Conservation (phyloP, 2,329 filamentous ascomycete genomes). For the Cordyceps militaris region DNA sequence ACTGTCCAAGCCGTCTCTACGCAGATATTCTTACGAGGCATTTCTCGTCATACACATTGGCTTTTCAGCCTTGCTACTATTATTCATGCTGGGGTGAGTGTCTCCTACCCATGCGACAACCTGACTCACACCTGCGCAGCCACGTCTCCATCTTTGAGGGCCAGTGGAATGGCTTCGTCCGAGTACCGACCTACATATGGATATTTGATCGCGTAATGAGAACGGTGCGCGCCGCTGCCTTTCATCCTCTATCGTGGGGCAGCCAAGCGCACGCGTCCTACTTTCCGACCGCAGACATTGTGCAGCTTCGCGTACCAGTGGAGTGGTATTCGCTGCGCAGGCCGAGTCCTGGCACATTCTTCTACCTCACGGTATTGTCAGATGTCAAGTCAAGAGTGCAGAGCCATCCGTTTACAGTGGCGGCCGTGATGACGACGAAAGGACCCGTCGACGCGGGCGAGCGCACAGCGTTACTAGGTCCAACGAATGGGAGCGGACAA, state of each 20-base stretch:
- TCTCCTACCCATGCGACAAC: no score
- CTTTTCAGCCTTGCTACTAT: constrained; percentile 42
- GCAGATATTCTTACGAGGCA: constrained; percentile 44
- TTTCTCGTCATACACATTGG: constrained; percentile 45
- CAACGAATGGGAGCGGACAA: not conserved
- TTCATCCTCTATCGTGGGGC: constrained; percentile 32
- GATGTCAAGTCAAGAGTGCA: constrained; percentile 34
- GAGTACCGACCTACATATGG: constrained; percentile 44
- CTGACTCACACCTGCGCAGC: not conserved
- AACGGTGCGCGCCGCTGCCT: constrained; percentile 32
- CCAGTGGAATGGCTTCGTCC: constrained; percentile 42
- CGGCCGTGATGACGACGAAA: constrained; percentile 20
- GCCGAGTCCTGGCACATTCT: constrained; percentile 34
- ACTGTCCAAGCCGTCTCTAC: constrained; percentile 44
- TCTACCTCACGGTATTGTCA: constrained; percentile 37
- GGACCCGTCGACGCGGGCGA: constrained; percentile 22
- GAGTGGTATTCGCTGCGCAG: constrained; percentile 25
- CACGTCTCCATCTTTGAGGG: constrained; percentile 46
- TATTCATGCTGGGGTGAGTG: constrained; percentile 38
- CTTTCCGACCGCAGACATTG: constrained; percentile 32
- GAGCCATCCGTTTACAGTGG: constrained; percentile 44
- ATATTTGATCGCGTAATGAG: constrained; percentile 41
- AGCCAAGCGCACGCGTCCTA: constrained; percentile 29
- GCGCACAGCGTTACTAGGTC: constrained; percentile 26
- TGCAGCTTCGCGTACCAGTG: constrained; percentile 33